phyloP scores from a whole-genome alignment of 2,329 filamentous ascomycete genomes.

The Tolypocladium cylindrosporum region DNA sequence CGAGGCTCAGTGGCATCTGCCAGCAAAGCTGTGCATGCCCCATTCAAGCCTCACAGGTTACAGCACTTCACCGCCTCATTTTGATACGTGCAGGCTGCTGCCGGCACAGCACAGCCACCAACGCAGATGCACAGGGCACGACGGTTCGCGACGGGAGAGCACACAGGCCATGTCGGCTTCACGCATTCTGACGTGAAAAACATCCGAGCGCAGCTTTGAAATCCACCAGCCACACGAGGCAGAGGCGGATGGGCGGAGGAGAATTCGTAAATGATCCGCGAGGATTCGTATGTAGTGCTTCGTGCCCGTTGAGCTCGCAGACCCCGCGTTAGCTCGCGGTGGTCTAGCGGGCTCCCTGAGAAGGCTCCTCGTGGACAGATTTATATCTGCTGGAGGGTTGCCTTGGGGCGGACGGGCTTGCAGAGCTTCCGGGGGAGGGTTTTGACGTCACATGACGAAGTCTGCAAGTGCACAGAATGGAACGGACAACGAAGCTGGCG shows the following conservation, averaged over 20 bases:
- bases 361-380: not conserved
- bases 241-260: not conserved
- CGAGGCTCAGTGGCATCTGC: not conserved
- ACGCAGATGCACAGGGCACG: not conserved
- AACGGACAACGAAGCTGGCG: not conserved
- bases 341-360: not conserved
- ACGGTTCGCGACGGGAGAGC: not conserved
- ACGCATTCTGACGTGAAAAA: not conserved
- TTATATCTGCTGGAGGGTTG: not conserved
- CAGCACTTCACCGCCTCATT: not conserved
- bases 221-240: not conserved
- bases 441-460: not conserved
- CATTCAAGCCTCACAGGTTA: not conserved
- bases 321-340: not conserved
- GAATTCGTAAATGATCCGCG: constrained; percentile 24
- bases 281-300: constrained; percentile 26
- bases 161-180: not conserved
- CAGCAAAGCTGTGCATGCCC: not conserved
- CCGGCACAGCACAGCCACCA: not conserved
- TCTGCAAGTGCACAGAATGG: not conserved
- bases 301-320: constrained; percentile 2
- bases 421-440: not conserved
- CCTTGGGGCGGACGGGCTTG: not conserved
- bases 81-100: not conserved
- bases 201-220: not conserved